Conservation (phyloP, 2,329 filamentous ascomycete species). For the Stemphylium beticola region DNA sequence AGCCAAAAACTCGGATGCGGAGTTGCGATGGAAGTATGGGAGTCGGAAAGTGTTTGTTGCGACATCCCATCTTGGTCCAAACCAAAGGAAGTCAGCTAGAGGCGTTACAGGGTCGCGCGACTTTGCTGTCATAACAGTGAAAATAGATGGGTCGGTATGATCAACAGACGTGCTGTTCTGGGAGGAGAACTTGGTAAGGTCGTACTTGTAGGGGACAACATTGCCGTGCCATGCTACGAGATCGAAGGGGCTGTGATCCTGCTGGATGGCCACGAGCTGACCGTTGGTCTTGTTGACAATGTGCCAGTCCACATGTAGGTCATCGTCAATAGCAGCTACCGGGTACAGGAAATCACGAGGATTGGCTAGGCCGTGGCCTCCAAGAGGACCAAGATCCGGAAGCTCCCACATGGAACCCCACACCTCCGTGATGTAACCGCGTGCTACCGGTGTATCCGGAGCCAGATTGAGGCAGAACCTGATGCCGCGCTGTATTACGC, state of each 20-base stretch:
- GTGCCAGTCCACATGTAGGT: conserved; percentile 43
- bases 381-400: conserved; percentile 49
- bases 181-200: conserved; percentile 56
- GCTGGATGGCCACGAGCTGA: conserved; percentile 41
- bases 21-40: conserved; percentile 50
- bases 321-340: conserved; percentile 47
- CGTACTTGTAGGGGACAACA: conserved; percentile 62
- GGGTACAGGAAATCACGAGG: conserved; percentile 49
- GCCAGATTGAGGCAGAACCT: conserved; percentile 46
- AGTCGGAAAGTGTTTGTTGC: conserved; percentile 49
- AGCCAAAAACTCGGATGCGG: conserved; percentile 48
- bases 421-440: conserved; percentile 51
- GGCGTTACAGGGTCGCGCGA: conserved; percentile 47
- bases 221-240: conserved; percentile 51
- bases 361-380: conserved; percentile 51
- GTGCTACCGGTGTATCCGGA: conserved; percentile 39
- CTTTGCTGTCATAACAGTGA: conserved; percentile 47
- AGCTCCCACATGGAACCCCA: conserved; percentile 51
- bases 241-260: conserved; percentile 53
- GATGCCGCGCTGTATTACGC: conserved; percentile 51
- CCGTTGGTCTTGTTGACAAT: conserved; percentile 48
- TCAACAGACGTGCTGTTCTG: conserved; percentile 49
- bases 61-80: conserved; percentile 49
- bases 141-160: conserved; percentile 49
- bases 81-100: conserved; percentile 49